phyloP scores from a whole-genome alignment of 2,329 filamentous ascomycete genomes.

The Fusarium chuoi region DNA sequence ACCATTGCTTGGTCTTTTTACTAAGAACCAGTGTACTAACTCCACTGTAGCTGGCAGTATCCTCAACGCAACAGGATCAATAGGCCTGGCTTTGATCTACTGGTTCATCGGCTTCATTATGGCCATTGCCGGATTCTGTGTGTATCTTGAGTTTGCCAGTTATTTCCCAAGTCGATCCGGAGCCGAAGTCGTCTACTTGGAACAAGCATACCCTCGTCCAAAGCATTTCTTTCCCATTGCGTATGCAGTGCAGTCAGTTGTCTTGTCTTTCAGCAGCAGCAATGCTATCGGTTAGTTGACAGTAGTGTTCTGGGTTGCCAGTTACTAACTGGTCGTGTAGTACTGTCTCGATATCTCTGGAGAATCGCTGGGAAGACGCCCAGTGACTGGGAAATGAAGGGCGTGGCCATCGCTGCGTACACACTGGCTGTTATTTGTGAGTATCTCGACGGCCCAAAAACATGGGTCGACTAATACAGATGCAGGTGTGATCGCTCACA shows the following conservation, averaged over 20 bases:
- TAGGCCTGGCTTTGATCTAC: slow-evolving; percentile 71
- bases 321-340: slow-evolving; percentile 41
- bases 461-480: not conserved
- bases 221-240: slow-evolving; percentile 71
- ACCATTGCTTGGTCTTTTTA: not conserved
- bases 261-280: slow-evolving; percentile 72
- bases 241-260: slow-evolving; percentile 71
- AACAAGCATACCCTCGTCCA: slow-evolving; percentile 73
- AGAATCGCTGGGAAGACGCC: slow-evolving; percentile 61
- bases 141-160: slow-evolving; percentile 72
- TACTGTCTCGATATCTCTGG: slow-evolving; percentile 72
- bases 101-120: slow-evolving; percentile 72
- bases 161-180: slow-evolving; percentile 75
- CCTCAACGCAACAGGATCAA: slow-evolving; percentile 67
- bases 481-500: slow-evolving; percentile 64
- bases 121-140: slow-evolving; percentile 62
- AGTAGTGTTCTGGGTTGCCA: rapidly evolving
- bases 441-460: rapidly evolving
- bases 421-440: slow-evolving; percentile 57
- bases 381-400: slow-evolving; percentile 71
- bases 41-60: slow-evolving; percentile 51
- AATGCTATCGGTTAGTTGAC: slow-evolving; percentile 61
- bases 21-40: not conserved
- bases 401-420: slow-evolving; percentile 72
- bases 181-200: slow-evolving; percentile 73